These are phyloP conservation scores for Naganishia vaughanmartiniae DNA, from an alignment of 768 basidiomycete genomes.

Conservation along the genomic window DNA sequence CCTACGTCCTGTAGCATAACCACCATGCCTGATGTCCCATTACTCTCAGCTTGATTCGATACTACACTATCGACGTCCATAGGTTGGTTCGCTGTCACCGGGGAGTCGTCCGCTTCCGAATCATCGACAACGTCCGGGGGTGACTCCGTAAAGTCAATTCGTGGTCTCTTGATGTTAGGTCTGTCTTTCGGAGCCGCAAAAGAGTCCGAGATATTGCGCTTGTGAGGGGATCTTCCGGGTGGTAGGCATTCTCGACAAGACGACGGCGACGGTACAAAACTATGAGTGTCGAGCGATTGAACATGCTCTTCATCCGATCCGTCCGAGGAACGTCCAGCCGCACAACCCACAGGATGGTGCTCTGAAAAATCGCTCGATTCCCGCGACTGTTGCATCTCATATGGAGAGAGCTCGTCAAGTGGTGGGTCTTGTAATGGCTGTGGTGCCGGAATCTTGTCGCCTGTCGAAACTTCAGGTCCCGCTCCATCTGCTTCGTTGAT, in stretches of 20 bases:
- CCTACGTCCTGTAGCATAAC: not conserved
- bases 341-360: not conserved
- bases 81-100: not conserved
- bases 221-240: not conserved
- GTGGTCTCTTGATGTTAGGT: conserved; percentile 9
- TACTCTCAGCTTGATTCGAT: not conserved
- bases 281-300: not conserved
- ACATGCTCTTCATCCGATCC: not conserved
- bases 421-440: not conserved
- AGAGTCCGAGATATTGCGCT: not conserved
- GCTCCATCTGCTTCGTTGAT: not conserved
- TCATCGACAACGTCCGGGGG: not conserved
- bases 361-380: not conserved
- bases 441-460: not conserved
- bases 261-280: not conserved
- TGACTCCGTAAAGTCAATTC: not conserved
- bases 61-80: not conserved
- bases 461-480: not conserved
- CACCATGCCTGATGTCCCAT: not conserved
- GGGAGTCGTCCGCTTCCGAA: not conserved
- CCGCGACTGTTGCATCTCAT: too few species aligned
- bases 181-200: not conserved
- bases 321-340: not conserved
- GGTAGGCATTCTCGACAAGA: not conserved
- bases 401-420: not conserved